phyloP scores from a whole-genome alignment of 805 yeast genomes.

The Hanseniaspora thailandica region DNA sequence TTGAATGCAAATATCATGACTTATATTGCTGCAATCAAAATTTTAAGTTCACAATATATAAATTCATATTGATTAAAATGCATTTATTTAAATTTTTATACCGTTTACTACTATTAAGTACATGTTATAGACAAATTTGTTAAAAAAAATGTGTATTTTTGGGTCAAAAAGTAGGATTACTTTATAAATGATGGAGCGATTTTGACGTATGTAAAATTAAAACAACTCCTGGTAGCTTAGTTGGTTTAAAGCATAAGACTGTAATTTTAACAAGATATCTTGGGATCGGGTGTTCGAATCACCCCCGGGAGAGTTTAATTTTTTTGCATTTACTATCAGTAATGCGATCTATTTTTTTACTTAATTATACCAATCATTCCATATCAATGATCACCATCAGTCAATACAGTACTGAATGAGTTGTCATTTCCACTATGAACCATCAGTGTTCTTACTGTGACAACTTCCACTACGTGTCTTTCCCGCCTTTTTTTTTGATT shows the following conservation, averaged over 20 bases:
- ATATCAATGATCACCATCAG: too few species aligned
- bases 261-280: constrained; percentile 33
- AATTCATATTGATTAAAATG: too few species aligned
- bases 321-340: constrained; percentile 9
- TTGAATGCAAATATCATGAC: too few species aligned
- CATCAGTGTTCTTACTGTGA: too few species aligned
- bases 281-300: constrained; percentile 42
- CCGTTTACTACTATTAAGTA: too few species aligned
- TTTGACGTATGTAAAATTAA: not conserved
- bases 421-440: too few species aligned
- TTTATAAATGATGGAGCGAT: not conserved
- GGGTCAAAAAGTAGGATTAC: not conserved
- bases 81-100: too few species aligned
- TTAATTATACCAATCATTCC: not conserved
- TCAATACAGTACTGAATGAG: too few species aligned
- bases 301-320: constrained; percentile 36
- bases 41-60: not conserved
- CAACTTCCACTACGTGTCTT: too few species aligned
- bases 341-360: constrained; percentile 14
- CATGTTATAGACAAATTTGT: not conserved
- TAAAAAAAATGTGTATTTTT: too few species aligned
- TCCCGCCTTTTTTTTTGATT: not conserved
- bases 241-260: constrained; percentile 38
- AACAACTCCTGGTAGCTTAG: constrained; percentile 34
- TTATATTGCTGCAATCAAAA: not conserved